These are phyloP conservation scores for Nitzschia inconspicua DNA, from an alignment of 108 stramenopile species.

Conservation along the genomic window DNA sequence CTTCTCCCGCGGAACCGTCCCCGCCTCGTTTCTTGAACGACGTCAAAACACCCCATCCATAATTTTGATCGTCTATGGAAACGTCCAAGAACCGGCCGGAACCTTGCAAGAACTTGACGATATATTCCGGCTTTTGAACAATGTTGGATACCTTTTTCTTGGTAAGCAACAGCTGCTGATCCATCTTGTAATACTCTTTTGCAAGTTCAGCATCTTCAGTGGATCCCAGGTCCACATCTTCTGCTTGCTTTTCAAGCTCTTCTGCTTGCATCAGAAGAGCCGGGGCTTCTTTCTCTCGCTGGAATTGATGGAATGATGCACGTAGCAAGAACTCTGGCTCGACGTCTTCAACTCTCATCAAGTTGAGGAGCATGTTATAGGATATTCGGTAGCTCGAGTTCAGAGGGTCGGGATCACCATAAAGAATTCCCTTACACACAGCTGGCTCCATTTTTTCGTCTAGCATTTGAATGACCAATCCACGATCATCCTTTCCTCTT, in stretches of 20 bases:
- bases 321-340: constrained; percentile 96
- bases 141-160: constrained; percentile 72
- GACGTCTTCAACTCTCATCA: constrained; percentile 98
- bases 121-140: constrained; percentile 84
- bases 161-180: constrained; percentile 72
- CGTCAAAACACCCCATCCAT: constrained; percentile 88
- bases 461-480: constrained; percentile 99
- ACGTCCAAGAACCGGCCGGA: constrained; percentile 84
- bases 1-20: constrained; percentile 61
- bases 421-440: constrained; percentile 92
- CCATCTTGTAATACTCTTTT: constrained; percentile 79
- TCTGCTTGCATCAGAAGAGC: constrained; percentile 69
- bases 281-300: constrained; percentile 89
- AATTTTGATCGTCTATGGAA: constrained; percentile 74
- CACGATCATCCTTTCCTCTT: constrained; percentile 97
- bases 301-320: constrained; percentile 95
- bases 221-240: constrained; percentile 45
- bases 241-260: constrained; percentile 61
- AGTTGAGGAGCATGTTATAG: constrained; percentile 99
- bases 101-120: constrained; percentile 87
- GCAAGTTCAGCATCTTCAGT: constrained; percentile 62
- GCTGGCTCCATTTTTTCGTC: constrained; percentile 99
- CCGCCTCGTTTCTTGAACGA: constrained; percentile 66
- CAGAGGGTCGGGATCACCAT: constrained; percentile 94
- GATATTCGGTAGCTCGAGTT: constrained; percentile 94